Evolutionary conservation across 805 yeast species (phyloP), one percentile per base, ranked within the genome.

Genomic region (Yarrowia sp.): DNA sequence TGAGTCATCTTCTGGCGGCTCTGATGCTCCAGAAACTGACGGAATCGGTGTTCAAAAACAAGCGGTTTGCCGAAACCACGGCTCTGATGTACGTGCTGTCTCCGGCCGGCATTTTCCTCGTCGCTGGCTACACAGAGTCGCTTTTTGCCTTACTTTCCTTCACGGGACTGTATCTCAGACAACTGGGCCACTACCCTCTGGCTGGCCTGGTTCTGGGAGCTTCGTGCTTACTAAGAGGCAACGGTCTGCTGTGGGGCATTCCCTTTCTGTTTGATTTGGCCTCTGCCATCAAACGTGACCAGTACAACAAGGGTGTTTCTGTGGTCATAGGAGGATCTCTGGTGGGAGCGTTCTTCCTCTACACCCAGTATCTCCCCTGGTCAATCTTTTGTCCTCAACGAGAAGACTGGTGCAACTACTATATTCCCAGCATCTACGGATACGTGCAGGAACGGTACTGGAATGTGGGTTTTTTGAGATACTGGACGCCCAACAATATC

Each of bases 381-480:
- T 39, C 52, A 3, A 72, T 73, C 15, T 88, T 85, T 70, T 95
- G 99, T 75, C 90, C 92, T 0, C 82, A 77, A 14, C 79, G 92
- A 68, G 87, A 90, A 9, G 90, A 83, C 69, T 94, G 98, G 98
- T 94, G 99, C 75, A 69, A 78, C 14, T 71, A 79, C 5, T 68
- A 70, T 3, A 64, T 90, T 0, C 91, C 90, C 8, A 83, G 88
- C 24, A 79, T 94, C 14, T 87, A 87, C 72, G 76, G 84, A 3
- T 91, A 82, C 75, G 90, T 96, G 8, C 99, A 95, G 77, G 69
- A 78, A 1, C 82, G 86, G 70, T 92, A 94, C 76, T 95, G 99
- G 99, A 84, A 87, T 72, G 83, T 81, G 52, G 98, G 99, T 0
- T 85, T 93, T 65, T 76, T 95, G 68, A 80, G 78, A 47, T 95